phyloP scores from a whole-genome alignment of 331 rosid genomes.

The Rhamnella rubrinervis region DNA sequence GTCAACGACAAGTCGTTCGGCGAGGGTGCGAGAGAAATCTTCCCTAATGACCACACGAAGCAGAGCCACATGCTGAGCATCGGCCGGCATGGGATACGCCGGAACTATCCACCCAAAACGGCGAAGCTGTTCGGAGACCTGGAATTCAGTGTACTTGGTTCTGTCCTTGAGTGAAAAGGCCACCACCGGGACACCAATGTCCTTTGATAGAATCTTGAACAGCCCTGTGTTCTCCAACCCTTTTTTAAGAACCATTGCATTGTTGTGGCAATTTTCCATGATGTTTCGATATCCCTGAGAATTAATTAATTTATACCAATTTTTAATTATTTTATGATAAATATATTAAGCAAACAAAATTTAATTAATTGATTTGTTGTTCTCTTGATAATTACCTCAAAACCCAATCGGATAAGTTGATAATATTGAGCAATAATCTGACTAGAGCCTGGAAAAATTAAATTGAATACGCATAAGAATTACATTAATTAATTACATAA shows the following conservation, averaged over 20 bases:
- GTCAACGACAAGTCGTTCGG: constrained; percentile 59
- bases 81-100: constrained; percentile 78
- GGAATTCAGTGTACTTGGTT: constrained; percentile 44
- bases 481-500: neutral
- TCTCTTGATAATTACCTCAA: constrained; percentile 36
- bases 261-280: constrained; percentile 71
- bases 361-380: no score
- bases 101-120: constrained; percentile 81
- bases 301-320: neutral
- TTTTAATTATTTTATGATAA: neutral
- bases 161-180: constrained; percentile 67
- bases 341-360: neutral
- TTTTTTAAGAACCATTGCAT: constrained; percentile 54
- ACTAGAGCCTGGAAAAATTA: constrained; percentile 55
- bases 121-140: constrained; percentile 54
- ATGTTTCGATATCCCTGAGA: constrained; percentile 60
- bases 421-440: constrained; percentile 77
- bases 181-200: constrained; percentile 70
- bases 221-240: constrained; percentile 54
- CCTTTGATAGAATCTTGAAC: constrained; percentile 61
- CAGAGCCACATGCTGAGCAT: constrained; percentile 56
- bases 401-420: constrained; percentile 65
- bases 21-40: constrained; percentile 61
- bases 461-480: no score
- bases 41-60: constrained; percentile 70